Evolutionary conservation across 208 protist genomes (phyloP).

Genomic region (Spironucleus salmonicida): DNA sequence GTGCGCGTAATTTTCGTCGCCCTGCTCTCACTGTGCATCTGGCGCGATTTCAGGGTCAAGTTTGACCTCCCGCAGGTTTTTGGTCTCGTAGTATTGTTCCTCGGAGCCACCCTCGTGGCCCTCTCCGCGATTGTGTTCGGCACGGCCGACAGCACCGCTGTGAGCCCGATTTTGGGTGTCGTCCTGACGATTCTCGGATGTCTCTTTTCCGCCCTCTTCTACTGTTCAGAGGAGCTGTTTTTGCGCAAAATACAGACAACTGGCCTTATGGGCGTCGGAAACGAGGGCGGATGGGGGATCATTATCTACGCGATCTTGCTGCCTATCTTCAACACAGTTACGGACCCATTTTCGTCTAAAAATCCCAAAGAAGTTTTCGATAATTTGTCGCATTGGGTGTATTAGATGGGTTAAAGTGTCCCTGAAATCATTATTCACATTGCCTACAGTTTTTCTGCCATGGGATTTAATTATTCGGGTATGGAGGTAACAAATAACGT

Average conservation of each 20-base stretch:
- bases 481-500: not conserved
- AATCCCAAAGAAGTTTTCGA: too few relatives aligned
- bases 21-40: not conserved
- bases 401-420: too few relatives aligned
- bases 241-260: not conserved
- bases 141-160: not conserved
- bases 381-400: too few relatives aligned
- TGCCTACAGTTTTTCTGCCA: not conserved
- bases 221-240: conserved; percentile 4
- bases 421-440: not conserved
- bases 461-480: not conserved
- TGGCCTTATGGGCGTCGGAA: conserved; percentile 5
- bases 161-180: not conserved
- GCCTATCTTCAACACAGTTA: not conserved
- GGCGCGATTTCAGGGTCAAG: not conserved
- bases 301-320: not conserved
- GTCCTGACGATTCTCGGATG: not conserved
- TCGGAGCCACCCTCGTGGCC: not conserved
- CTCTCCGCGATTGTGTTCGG: not conserved
- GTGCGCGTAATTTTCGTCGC: not conserved
- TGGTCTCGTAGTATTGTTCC: not conserved
- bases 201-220: not conserved
- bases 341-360: too few relatives aligned
- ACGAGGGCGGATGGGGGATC: conserved; percentile 1
- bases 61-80: conserved; percentile 11